phyloP scores from a whole-genome alignment of 306 rosid genomes.

The Fragaria nilgerrensis region DNA sequence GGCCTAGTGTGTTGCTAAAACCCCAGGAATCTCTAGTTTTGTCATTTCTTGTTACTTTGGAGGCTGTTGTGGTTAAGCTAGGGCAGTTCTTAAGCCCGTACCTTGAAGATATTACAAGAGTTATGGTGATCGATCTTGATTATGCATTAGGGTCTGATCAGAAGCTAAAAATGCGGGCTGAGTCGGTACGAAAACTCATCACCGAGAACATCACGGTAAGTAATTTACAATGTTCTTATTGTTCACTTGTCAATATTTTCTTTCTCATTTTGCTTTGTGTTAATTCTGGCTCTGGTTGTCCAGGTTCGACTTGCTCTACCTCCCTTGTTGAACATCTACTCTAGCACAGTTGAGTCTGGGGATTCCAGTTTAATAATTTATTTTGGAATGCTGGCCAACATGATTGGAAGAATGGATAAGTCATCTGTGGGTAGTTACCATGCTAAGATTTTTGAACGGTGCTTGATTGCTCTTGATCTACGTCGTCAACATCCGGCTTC shows the following conservation, averaged over 20 bases:
- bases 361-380: constrained; percentile 65
- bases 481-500: constrained; percentile 64
- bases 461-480: constrained; percentile 82
- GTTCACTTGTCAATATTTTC: not conserved
- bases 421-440: constrained; percentile 65
- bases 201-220: constrained; percentile 82
- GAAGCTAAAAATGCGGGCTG: constrained; percentile 59
- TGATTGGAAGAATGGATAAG: constrained; percentile 62
- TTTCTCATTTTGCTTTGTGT: not conserved
- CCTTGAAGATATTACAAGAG: constrained; percentile 59
- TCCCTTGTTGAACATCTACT: constrained; percentile 64
- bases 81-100: constrained; percentile 84
- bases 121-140: constrained; percentile 66
- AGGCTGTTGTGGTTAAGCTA: constrained; percentile 76
- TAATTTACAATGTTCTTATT: constrained; percentile 11
- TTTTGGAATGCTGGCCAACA: constrained; percentile 70
- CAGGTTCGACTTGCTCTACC: constrained; percentile 85
- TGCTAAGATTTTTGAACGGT: constrained; percentile 65
- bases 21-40: constrained; percentile 47
- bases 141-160: constrained; percentile 47
- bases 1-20: constrained; percentile 25
- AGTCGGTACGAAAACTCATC: constrained; percentile 59
- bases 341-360: constrained; percentile 59
- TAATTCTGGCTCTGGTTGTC: not conserved
- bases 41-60: constrained; percentile 61